Percentiles rank a stretch among this genome's conserved stretches.
Conservation (phyloP, 1,284 basidiomycete species). For the Trametes versicolor region DNA sequence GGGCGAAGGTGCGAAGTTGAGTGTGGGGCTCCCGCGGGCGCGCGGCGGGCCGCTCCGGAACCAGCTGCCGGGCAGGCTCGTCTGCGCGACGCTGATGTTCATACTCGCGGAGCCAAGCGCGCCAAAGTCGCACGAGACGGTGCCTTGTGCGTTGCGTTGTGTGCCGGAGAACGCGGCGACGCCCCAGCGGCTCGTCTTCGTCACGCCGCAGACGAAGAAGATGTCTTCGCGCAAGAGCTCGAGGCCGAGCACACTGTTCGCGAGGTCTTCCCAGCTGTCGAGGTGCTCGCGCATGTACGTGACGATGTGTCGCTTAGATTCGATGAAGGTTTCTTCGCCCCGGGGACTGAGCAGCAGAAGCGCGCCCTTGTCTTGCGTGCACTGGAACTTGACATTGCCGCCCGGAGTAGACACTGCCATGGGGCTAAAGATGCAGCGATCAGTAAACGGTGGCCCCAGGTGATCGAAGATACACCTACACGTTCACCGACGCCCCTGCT, state of each 20-base stretch:
- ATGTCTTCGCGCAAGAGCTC: constrained; percentile 31
- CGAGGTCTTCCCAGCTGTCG: constrained; percentile 35
- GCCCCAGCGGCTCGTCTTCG: constrained; percentile 37
- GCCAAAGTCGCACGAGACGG: constrained; percentile 21
- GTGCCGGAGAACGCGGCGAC: constrained; percentile 23
- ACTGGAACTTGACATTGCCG: constrained; percentile 23
- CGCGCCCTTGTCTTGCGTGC: constrained; percentile 23
- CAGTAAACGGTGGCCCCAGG: neutral
- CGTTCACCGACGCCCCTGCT: constrained; percentile 4
- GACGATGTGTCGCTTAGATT: constrained; percentile 27
- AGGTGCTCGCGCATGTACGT: constrained; percentile 30
- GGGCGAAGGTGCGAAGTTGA: neutral
- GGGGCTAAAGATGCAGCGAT: neutral
- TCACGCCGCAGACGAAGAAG: constrained; percentile 38
- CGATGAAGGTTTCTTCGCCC: constrained; percentile 16
- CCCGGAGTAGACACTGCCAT: constrained; percentile 1
- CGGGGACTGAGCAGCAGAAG: constrained; percentile 21
- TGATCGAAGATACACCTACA: no score
- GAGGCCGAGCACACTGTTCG: constrained; percentile 23
- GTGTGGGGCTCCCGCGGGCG: neutral
- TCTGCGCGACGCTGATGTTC: constrained; percentile 17
- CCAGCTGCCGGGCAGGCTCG: constrained; percentile 1
- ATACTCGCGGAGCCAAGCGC: constrained; percentile 11
- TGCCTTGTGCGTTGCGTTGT: constrained; percentile 14
- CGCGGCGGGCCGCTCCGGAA: constrained; percentile 18